Base-by-base conservation (phyloP, 306 rosid species). In the Canavalia ensiformis region DNA sequence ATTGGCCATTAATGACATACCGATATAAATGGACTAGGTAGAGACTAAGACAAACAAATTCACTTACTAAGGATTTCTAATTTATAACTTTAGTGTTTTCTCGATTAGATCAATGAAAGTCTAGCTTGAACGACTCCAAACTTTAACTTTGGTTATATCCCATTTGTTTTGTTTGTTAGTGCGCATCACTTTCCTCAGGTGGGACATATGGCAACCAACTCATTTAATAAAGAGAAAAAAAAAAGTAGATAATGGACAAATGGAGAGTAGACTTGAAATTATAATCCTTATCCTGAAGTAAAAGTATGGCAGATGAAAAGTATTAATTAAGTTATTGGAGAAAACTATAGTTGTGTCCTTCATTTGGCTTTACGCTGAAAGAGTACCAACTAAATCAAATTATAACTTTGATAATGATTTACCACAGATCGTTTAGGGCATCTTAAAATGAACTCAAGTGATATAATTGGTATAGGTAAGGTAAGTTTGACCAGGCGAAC, bases 101-200 rank as follows among this genome's bases (percentile, higher is more conserved):
- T 18, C 25, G 25, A 18, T 18, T 18, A 18, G 25, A 18, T 18
- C 25, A 18, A 18, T 18, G 25, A 18, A 18, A 18, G 25, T 18
- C 25, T 18, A 18, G 25, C 25, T 18, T 18, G 25, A 18, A 18
- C 25, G 25, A 18, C 25, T 18, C 25, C 25, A 18, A 18, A 18
- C 25, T 18, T 18, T 18, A 18, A 18, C 25, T 37, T 37, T 2
- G 41, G 47, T 66, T 31, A 59, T 59, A 59, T 1, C 39, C 5
- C 8, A 11, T 39, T 46, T 57, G 58, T 62, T 73, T 75, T 74
- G 72, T 52, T 58, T 77, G 75, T 52, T 64, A 60, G 77, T 82
- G 88, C 75, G 54, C 60, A 82, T 87, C 91, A 78, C 76, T 82
- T 85, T 88, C 88, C 81, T 62, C 66, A 78, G 72, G 80, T 68